phyloP scores from a whole-genome alignment of 768 basidiomycete species.

The Cystobasidium ongulense region DNA sequence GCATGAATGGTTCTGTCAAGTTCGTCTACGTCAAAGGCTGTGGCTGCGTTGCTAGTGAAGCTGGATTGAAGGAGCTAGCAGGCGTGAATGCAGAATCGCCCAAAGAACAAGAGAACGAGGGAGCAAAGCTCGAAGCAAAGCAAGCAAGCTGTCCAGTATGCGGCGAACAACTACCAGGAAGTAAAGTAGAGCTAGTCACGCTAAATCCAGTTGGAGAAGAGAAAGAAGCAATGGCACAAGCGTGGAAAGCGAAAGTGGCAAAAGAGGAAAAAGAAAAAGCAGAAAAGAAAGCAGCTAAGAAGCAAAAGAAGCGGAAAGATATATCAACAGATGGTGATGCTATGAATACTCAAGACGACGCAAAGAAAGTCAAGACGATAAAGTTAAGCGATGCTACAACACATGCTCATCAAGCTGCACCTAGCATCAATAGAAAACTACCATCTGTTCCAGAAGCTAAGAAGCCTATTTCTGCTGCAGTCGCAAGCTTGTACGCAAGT shows the following conservation, averaged over 20 bases:
- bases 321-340: constrained; percentile 44
- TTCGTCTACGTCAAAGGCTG: constrained; percentile 80
- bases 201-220: constrained; percentile 53
- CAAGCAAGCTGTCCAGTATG: constrained; percentile 40
- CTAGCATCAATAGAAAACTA: constrained; percentile 29
- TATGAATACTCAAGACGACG: constrained; percentile 33
- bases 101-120: constrained; percentile 37
- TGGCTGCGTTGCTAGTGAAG: constrained; percentile 84
- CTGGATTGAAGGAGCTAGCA: constrained; percentile 62
- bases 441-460: constrained; percentile 35
- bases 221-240: constrained; percentile 10
- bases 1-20: constrained; percentile 84
- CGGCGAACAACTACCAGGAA: constrained; percentile 48
- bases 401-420: constrained; percentile 20
- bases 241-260: constrained; percentile 32
- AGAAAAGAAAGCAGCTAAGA: constrained; percentile 34
- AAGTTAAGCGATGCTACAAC: constrained; percentile 34
- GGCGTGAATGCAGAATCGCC: constrained; percentile 26
- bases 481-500: constrained; percentile 35
- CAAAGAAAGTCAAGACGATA: constrained; percentile 43
- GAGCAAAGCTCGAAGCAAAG: constrained; percentile 43
- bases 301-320: constrained; percentile 53
- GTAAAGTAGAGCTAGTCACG: constrained; percentile 55
- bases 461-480: constrained; percentile 36
- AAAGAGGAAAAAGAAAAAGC: constrained; percentile 25